These are phyloP conservation scores for Ustilago trichophora DNA, from an alignment of 1,284 basidiomycete species.

Conservation along the genomic window DNA sequence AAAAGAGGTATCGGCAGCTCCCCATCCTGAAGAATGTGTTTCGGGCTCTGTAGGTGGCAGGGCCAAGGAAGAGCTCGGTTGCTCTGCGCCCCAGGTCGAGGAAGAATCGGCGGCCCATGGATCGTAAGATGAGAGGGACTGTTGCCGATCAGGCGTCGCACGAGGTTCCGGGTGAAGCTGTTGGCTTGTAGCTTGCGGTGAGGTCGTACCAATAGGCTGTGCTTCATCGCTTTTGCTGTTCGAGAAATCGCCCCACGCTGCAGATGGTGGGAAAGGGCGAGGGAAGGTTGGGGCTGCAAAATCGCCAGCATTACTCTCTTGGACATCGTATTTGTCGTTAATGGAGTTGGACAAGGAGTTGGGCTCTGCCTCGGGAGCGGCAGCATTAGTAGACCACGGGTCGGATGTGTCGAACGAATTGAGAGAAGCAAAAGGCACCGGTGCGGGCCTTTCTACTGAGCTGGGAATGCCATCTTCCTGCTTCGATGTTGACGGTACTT, in stretches of 20 bases:
- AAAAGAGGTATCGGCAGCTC: neutral
- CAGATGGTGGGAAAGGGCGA: neutral
- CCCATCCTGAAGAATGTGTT: conserved; percentile 5
- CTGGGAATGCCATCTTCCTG: neutral
- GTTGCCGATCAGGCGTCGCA: conserved; percentile 1
- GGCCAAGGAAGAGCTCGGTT: neutral
- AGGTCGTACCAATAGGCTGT: neutral
- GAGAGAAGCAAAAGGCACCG: conserved; percentile 12
- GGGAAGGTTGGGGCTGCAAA: too few relatives aligned
- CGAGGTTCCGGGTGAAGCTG: neutral
- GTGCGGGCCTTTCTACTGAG: neutral
- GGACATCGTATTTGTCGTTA: too few relatives aligned
- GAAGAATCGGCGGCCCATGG: conserved; percentile 23
- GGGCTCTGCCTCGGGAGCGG: neutral
- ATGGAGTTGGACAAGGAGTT: too few relatives aligned
- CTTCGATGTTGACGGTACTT: neutral
- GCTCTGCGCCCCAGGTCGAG: conserved; percentile 7
- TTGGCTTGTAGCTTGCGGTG: neutral
- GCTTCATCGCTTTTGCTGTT: neutral
- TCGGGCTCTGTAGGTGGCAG: conserved; percentile 1
- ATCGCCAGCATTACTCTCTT: too few relatives aligned
- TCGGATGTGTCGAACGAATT: conserved; percentile 31
- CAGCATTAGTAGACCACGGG: conserved; percentile 22
- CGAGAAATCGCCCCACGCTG: conserved; percentile 5
- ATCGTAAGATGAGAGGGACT: conserved; percentile 18